Evolutionary conservation across 2,329 filamentous ascomycete genomes (phyloP).

Genomic region (Alternaria sp.): DNA sequence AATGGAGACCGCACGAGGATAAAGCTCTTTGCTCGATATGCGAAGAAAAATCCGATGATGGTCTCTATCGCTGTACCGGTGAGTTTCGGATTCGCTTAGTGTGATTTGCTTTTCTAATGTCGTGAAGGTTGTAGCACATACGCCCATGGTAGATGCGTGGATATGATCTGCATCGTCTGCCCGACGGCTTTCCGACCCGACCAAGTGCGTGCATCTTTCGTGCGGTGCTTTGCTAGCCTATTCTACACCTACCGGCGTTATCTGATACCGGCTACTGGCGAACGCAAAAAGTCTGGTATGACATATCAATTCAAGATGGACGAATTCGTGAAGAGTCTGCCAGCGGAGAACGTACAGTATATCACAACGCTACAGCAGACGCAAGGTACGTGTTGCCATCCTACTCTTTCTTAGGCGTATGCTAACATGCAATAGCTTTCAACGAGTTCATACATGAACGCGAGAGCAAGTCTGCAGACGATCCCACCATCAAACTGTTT

Average conservation of each 20-base stretch:
- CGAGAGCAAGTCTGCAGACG: conserved; percentile 69
- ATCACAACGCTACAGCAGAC: conserved; percentile 70
- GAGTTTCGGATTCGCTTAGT: conserved; percentile 34
- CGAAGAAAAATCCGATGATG: conserved; percentile 76
- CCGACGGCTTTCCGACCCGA: conserved; percentile 72
- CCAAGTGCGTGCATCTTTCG: conserved; percentile 72
- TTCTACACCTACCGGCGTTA: conserved; percentile 74
- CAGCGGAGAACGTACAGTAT: conserved; percentile 70
- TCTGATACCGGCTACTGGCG: conserved; percentile 65
- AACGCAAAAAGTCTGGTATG: conserved; percentile 69
- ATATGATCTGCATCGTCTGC: conserved; percentile 70
- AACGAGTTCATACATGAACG: conserved; percentile 87
- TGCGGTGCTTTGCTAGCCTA: conserved; percentile 72
- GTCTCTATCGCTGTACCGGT: conserved; percentile 75
- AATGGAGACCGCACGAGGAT: conserved; percentile 68
- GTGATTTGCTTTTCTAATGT: conserved; percentile 29
- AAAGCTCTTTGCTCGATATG: conserved; percentile 74
- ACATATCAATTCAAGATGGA: conserved; percentile 73
- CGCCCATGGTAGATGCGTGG: conserved; percentile 67
- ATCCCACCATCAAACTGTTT: conserved; percentile 76
- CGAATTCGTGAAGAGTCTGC: conserved; percentile 69
- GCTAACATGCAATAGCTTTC: conserved; percentile 61
- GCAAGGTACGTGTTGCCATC: conserved; percentile 57
- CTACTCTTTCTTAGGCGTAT: not conserved
- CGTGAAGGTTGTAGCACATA: conserved; percentile 62